Evolutionary conservation across 1,139 yeast genomes (phyloP).

Genomic region (Suhomyces yuchorum): DNA sequence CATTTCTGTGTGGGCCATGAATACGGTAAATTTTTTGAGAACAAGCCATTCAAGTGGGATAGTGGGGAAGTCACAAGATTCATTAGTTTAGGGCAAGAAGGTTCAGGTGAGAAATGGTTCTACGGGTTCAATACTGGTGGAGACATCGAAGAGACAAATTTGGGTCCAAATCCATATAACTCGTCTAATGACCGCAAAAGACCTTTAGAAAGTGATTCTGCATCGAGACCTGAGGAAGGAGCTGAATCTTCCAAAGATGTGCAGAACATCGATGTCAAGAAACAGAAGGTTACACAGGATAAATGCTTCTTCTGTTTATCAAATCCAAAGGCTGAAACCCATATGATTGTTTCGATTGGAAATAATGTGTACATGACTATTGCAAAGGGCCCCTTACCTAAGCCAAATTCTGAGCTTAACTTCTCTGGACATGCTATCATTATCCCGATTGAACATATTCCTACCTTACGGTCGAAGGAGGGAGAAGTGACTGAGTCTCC

Average conservation of each 20-base stretch:
- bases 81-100: slow-evolving; percentile 63
- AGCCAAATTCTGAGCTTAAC: slow-evolving; percentile 43
- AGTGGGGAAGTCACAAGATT: slow-evolving; percentile 52
- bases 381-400: slow-evolving; percentile 85
- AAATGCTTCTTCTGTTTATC: slow-evolving; percentile 84
- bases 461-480: slow-evolving; percentile 39
- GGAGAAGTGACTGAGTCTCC: slow-evolving; percentile 21
- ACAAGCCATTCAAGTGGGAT: slow-evolving; percentile 62
- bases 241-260: background rate
- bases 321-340: slow-evolving; percentile 75
- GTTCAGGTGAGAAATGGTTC: slow-evolving; percentile 64
- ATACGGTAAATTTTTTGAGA: slow-evolving; percentile 54
- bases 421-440: slow-evolving; percentile 84
- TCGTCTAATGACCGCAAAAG: background rate
- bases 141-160: slow-evolving; percentile 12
- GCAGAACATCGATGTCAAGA: background rate
- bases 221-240: background rate
- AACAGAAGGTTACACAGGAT: slow-evolving; percentile 45
- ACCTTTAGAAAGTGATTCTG: background rate
- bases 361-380: slow-evolving; percentile 66
- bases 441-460: slow-evolving; percentile 77
- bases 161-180: slow-evolving; percentile 43
- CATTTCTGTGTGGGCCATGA: slow-evolving; percentile 61
- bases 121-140: slow-evolving; percentile 60
- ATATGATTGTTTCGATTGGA: slow-evolving; percentile 79